Evolutionary conservation across 805 yeast genomes (phyloP).

Genomic region (Ogataea nitratoaversa): DNA sequence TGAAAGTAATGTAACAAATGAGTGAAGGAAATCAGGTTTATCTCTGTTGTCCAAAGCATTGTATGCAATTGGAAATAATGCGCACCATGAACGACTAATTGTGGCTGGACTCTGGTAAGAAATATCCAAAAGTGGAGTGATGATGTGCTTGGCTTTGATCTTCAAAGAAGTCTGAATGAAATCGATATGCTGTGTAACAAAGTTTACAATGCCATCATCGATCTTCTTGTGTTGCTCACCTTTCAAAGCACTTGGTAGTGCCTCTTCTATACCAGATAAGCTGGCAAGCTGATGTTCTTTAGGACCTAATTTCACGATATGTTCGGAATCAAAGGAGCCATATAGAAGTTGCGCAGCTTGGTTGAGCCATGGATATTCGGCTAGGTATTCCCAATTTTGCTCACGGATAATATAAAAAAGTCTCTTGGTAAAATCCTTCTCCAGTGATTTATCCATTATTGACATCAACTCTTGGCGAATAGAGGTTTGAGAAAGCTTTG

Average conservation of each 20-base stretch:
- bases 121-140: conserved; percentile 71
- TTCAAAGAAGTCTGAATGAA: conserved; percentile 24
- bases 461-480: conserved; percentile 76
- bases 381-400: conserved; percentile 94
- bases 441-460: conserved; percentile 74
- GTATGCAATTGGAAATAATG: conserved; percentile 78
- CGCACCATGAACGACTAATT: conserved; percentile 79
- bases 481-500: conserved; percentile 70
- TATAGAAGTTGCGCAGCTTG: conserved; percentile 86
- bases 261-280: conserved; percentile 40
- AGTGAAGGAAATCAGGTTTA: conserved; percentile 77
- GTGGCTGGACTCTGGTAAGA: conserved; percentile 79
- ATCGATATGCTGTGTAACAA: conserved; percentile 21
- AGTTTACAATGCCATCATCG: conserved; percentile 9
- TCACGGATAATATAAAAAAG: conserved; percentile 85
- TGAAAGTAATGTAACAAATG: conserved; percentile 72
- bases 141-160: conserved; percentile 54
- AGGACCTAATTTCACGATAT: conserved; percentile 40
- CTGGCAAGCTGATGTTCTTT: conserved; percentile 53
- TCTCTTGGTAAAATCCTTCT: conserved; percentile 71
- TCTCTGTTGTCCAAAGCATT: conserved; percentile 72
- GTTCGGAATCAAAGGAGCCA: conserved; percentile 63
- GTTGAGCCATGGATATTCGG: conserved; percentile 91
- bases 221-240: conserved; percentile 14
- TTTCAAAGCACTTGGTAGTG: conserved; percentile 17